Evolutionary conservation across 2,329 filamentous ascomycete species (phyloP), one percentile per base, ranked within the genome.

Genomic region (Sclerotinia borealis): DNA sequence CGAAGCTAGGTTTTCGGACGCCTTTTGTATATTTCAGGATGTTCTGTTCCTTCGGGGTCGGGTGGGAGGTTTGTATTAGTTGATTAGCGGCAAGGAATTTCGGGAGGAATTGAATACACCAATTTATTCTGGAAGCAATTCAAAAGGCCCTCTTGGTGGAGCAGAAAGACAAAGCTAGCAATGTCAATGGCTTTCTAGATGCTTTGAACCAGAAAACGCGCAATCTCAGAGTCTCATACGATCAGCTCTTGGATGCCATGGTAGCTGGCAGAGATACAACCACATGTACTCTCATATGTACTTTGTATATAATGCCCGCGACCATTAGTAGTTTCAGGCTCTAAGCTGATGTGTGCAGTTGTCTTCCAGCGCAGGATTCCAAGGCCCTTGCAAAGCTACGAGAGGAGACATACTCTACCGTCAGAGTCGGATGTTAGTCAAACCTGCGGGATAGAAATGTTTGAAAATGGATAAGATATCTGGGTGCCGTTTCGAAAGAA

Each of bases 261-360:
- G 61, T 77, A 29, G 77, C 77, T 3, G 77, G 76, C 6, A 69
- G 77, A 37, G 77, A 79, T 61, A 77, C 76, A 5, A 79, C 77
- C 0, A 75, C 76, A 25, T 64, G 60, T 19, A 66, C 77, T 1
- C 69, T 79, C 4, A 77, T 0, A 77, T 81, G 68, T 74, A 80
- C 52, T 22, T 64, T 67, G 61, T 66, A 13, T 61, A 54, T 65
- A 74, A 74, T 36, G 78, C 79, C 15, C 68, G 83, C 1, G 91
- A 87, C 0, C n/a, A n/a, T n/a, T n/a, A n/a, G n/a, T n/a, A n/a
- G n/a, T n/a, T n/a, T n/a, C n/a, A n/a, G n/a, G n/a, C n/a, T n/a
- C n/a, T n/a, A n/a, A n/a, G n/a, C n/a, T n/a, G n/a, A n/a, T n/a
- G n/a, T n/a, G n/a, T n/a, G n/a, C n/a, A n/a, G n/a, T n/a, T n/a